Conservation (phyloP, 2,329 filamentous ascomycete genomes). For the Emmonsiellopsis sp. region DNA sequence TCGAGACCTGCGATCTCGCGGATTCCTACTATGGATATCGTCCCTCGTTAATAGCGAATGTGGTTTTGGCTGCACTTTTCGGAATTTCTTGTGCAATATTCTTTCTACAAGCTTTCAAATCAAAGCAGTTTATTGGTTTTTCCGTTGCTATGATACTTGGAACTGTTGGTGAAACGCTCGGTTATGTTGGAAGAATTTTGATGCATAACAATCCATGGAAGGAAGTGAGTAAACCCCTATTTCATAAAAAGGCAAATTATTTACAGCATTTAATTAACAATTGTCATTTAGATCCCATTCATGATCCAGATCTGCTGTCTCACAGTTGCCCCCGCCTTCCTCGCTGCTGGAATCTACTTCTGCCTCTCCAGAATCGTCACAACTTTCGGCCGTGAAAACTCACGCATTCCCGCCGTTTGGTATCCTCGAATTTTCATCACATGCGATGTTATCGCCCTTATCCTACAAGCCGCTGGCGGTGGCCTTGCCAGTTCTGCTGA, state of each 20-base stretch:
- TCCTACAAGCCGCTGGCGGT: slow-evolving; percentile 55
- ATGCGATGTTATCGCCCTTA: slow-evolving; percentile 52
- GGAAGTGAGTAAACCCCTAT: slow-evolving; percentile 4
- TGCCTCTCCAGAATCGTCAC: slow-evolving; percentile 41
- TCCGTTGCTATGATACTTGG: slow-evolving; percentile 45
- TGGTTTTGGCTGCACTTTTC: slow-evolving; percentile 7
- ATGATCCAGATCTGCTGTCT: slow-evolving; percentile 40
- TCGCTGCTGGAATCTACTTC: slow-evolving; percentile 56
- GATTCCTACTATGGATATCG: slow-evolving; percentile 10
- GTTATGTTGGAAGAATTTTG: slow-evolving; percentile 51
- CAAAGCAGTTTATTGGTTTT: slow-evolving; percentile 9
- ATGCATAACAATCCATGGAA: slow-evolving; percentile 42
- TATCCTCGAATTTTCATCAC: slow-evolving; percentile 47
- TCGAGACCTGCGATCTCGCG: slow-evolving; percentile 10
- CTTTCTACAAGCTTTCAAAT: slow-evolving; percentile 6
- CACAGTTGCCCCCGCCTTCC: slow-evolving; percentile 57
- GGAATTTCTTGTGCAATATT: slow-evolving; percentile 5
- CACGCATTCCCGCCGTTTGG: slow-evolving; percentile 23
- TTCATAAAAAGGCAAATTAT: no score
- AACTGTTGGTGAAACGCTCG: slow-evolving; percentile 47
- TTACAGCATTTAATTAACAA: not conserved
- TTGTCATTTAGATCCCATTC: slow-evolving; percentile 15
- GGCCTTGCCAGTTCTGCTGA: slow-evolving; percentile 41
- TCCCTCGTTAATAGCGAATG: slow-evolving; percentile 9
- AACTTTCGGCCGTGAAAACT: slow-evolving; percentile 24